Percentiles rank a stretch among this genome's conserved stretches.
phyloP scores from a whole-genome alignment of 2,329 filamentous ascomycete species.

The Akanthomyces lecanii region DNA sequence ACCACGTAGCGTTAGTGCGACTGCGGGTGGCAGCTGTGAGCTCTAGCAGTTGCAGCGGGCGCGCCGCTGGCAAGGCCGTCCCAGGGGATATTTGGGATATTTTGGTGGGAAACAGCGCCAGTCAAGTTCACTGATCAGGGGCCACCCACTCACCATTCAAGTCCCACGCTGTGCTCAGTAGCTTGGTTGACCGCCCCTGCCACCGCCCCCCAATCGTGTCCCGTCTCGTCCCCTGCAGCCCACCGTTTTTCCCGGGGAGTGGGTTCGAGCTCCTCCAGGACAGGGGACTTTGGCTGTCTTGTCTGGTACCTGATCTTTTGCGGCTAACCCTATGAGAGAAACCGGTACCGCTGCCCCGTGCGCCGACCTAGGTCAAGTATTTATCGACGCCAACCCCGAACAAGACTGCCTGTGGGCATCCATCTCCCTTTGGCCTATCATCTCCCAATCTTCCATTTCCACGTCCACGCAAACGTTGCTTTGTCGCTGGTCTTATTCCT shows the following conservation, averaged over 20 bases:
- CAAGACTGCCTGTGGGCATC: background rate
- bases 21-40: background rate
- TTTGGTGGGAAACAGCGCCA: background rate
- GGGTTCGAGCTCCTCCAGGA: background rate
- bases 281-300: background rate
- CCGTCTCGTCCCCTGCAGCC: slow-evolving; percentile 10
- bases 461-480: background rate
- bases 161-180: background rate
- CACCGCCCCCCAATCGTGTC: slow-evolving; percentile 1
- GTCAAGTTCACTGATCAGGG: slow-evolving; percentile 5
- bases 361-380: background rate
- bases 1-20: slow-evolving; percentile 13
- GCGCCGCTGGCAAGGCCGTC: background rate
- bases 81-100: background rate
- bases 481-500: background rate
- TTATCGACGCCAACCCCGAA: slow-evolving; percentile 11
- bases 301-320: background rate
- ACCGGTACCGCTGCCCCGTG: slow-evolving; percentile 11
- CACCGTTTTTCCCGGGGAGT: slow-evolving; percentile 17
- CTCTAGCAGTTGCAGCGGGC: background rate
- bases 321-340: background rate
- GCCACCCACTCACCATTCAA: background rate
- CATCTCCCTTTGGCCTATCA: background rate
- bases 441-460: background rate
- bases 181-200: slow-evolving; percentile 16